phyloP scores from a whole-genome alignment of 1,284 basidiomycete genomes.

The Cryptococcus hybrid region DNA sequence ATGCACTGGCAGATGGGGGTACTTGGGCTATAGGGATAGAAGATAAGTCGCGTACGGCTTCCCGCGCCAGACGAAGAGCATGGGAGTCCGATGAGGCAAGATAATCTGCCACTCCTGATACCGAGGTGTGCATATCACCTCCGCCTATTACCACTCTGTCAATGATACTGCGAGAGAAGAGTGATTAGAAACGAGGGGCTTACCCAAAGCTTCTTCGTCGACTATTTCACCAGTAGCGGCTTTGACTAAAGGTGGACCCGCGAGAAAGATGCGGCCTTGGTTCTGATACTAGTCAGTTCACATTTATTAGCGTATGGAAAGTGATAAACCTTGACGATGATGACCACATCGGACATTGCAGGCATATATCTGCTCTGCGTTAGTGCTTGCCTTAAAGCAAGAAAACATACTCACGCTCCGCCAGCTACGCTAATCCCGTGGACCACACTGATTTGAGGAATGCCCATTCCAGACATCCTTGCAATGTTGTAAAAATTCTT shows the following conservation, averaged over 20 bases:
- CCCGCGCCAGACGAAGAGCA: conserved; percentile 78
- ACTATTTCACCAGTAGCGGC: conserved; percentile 92
- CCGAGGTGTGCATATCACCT: conserved; percentile 89
- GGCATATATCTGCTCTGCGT: conserved; percentile 68
- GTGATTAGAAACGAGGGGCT: neutral
- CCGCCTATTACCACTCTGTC: conserved; percentile 41
- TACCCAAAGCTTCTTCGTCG: conserved; percentile 84
- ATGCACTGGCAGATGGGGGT: neutral
- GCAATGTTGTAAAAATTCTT: conserved; percentile 96
- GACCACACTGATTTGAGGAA: conserved; percentile 89
- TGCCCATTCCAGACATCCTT: conserved; percentile 74
- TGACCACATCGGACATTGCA: conserved; percentile 94
- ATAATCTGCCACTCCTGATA: conserved; percentile 92
- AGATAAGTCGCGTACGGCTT: conserved; percentile 77
- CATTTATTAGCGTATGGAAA: conserved; percentile 41
- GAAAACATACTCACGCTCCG: conserved; percentile 22
- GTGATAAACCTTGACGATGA: conserved; percentile 70
- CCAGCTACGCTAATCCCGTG: conserved; percentile 91
- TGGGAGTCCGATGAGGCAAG: conserved; percentile 85
- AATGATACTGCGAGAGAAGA: too few relatives aligned
- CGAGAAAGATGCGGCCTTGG: conserved; percentile 93
- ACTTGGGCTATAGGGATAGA: conserved; percentile 7
- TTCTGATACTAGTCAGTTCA: conserved; percentile 65
- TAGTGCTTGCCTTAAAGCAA: conserved; percentile 6
- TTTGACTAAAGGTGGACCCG: conserved; percentile 91